Percentiles rank a stretch among this genome's conserved stretches.
These are phyloP conservation scores for Eimeria acervulina DNA, from an alignment of 169 alveolate genomes.

Conservation along the genomic window DNA sequence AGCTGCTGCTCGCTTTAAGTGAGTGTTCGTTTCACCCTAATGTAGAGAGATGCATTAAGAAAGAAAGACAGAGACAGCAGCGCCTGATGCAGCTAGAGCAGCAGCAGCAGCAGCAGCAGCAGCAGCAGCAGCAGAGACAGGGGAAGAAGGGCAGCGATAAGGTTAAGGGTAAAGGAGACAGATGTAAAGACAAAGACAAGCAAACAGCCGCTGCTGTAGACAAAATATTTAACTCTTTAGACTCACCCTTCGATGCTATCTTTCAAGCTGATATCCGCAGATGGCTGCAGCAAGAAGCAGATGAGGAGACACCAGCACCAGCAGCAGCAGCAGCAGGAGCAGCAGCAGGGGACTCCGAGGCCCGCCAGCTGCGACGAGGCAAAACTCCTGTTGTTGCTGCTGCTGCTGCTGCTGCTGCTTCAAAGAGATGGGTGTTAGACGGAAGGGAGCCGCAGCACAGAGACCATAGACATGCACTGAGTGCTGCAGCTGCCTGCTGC, in stretches of 20 bases:
- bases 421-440: conserved; percentile 17
- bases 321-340: conserved; percentile 33
- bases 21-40: conserved; percentile 79
- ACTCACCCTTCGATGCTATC: conserved; percentile 44
- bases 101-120: too few relatives aligned
- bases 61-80: conserved; percentile 42
- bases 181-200: neutral
- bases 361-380: conserved; percentile 31
- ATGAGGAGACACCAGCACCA: conserved; percentile 16
- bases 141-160: neutral
- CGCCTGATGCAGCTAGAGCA: too few relatives aligned
- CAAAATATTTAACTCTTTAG: conserved; percentile 17
- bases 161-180: neutral
- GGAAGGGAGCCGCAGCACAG: conserved; percentile 55
- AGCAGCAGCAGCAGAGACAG: too few relatives aligned
- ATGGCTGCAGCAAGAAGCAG: conserved; percentile 64
- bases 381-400: too few relatives aligned
- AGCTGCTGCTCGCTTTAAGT: neutral
- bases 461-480: neutral
- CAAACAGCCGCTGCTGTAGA: conserved; percentile 42
- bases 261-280: conserved; percentile 52
- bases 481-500: too few relatives aligned
- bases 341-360: neutral
- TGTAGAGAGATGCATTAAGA: conserved; percentile 3
- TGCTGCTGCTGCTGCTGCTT: conserved; percentile 44